Base-by-base conservation (phyloP, 2,329 filamentous ascomycete genomes). In the Xylaria sp. region DNA sequence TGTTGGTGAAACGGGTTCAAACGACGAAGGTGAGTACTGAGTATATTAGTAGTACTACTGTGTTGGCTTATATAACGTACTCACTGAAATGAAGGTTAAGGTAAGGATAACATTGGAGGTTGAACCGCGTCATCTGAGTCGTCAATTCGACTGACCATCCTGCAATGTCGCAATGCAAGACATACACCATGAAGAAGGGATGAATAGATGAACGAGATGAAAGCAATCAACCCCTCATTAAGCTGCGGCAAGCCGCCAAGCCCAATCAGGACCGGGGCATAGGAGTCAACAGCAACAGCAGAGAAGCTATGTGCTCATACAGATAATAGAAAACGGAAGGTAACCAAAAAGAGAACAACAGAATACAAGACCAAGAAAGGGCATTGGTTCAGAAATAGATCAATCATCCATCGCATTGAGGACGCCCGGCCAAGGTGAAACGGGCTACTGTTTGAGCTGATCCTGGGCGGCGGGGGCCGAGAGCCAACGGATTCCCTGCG, bases 341-440 rank as follows among this genome's bases (percentile, higher is more conserved):
- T 1, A 18, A 18, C 18, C 18, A 44, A 13, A 5, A 15, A 55
- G 15, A 34, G 37, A 37, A 52, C 20, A 28, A 46, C 15, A n/a
- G 15, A 3, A 46, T n/a, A 46, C 28, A 18, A 8, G n/a, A 25
- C 23, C 34, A 7, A 12, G 57, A 18, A 28, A 39, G 20, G 1
- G 52, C n/a, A 63, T 63, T 65, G 65, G 65, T 50, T 64, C 25
- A 50, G 52, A 63, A 59, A 58, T 59, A 64, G 60, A 64, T 57
- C 41, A 20, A 39, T 18, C 51, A 64, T 57, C 41, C 20, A 39
- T 18, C 51, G 66, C 66, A 68, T 68, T 63, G 59, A 59, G 15
- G 39, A 13, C 12, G 12, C 37, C 60, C 44, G n/a, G 34, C 34
- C 48, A 18, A 60, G 48, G 25, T 69, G 67, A 70, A 70, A 70